Evolutionary conservation across 1,139 yeast genomes (phyloP).

Genomic region (Yamadazyma buinensis): DNA sequence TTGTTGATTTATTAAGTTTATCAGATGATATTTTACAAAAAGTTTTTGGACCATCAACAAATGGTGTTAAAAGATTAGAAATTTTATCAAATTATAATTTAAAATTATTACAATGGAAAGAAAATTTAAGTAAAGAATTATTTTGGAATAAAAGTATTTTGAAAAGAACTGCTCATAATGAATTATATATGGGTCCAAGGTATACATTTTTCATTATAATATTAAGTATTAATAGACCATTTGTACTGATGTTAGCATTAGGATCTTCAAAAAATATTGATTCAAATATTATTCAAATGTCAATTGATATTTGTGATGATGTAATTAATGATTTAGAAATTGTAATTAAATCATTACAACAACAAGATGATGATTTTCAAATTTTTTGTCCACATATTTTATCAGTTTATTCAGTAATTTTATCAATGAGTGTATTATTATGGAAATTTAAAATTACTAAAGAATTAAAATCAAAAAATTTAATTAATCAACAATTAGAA

Average conservation of each 20-base stretch:
- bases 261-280: conserved; percentile 8
- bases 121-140: conserved; percentile 4
- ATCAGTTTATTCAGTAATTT: conserved; percentile 9
- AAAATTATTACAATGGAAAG: conserved; percentile 8
- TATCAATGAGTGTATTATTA: conserved; percentile 11
- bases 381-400: conserved; percentile 11
- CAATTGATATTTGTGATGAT: conserved; percentile 11
- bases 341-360: conserved; percentile 8
- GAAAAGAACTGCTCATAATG: conserved; percentile 11
- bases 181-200: conserved; percentile 11
- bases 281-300: conserved; percentile 5
- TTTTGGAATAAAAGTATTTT: conserved; percentile 11
- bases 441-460: too few relatives aligned
- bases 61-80: conserved; percentile 5
- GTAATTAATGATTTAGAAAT: conserved; percentile 12
- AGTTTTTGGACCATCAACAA: conserved; percentile 9
- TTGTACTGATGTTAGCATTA: conserved; percentile 11
- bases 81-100: conserved; percentile 8
- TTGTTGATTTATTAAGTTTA: conserved; percentile 7
- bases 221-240: conserved; percentile 12
- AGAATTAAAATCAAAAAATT: too few relatives aligned
- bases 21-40: conserved; percentile 11
- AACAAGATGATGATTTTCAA: conserved; percentile 3
- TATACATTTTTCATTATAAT: conserved; percentile 12
- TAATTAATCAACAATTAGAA: too few relatives aligned